Conservation (phyloP, 345 rosid genomes). For the Hibiscus trionum region DNA sequence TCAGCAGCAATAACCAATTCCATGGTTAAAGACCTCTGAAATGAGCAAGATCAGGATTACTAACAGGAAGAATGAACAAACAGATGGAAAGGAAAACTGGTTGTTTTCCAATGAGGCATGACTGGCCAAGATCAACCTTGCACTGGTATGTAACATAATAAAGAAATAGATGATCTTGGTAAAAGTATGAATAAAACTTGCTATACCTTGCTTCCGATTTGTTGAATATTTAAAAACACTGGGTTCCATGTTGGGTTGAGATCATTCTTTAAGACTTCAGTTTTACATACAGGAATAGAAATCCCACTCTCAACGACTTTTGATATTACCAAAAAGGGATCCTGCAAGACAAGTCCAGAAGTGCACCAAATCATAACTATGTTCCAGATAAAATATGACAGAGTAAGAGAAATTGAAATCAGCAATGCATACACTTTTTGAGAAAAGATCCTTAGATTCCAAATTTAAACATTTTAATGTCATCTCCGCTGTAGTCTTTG, state of each 20-base stretch:
- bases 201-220: conserved; percentile 53
- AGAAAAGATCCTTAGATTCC: conserved; percentile 64
- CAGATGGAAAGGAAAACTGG: neutral
- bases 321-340: conserved; percentile 79
- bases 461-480: conserved; percentile 64
- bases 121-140: conserved; percentile 9
- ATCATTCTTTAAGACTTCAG: conserved; percentile 54
- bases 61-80: neutral
- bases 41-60: neutral
- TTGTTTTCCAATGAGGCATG: neutral
- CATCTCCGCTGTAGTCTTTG: conserved; percentile 66
- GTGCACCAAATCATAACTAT: conserved; percentile 6
- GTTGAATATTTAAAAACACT: neutral
- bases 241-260: neutral
- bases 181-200: neutral
- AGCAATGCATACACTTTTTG: conserved; percentile 61
- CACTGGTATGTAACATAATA: neutral
- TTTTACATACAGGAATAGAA: conserved; percentile 72
- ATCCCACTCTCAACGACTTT: conserved; percentile 55
- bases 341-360: conserved; percentile 38
- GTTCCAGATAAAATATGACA: neutral
- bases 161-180: neutral
- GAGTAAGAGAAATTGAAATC: conserved; percentile 9
- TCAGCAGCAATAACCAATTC: neutral
- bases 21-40: neutral